Evolutionary conservation across 371 early-diverging fungal genomes (phyloP).

Genomic region (Massospora cicadina): DNA sequence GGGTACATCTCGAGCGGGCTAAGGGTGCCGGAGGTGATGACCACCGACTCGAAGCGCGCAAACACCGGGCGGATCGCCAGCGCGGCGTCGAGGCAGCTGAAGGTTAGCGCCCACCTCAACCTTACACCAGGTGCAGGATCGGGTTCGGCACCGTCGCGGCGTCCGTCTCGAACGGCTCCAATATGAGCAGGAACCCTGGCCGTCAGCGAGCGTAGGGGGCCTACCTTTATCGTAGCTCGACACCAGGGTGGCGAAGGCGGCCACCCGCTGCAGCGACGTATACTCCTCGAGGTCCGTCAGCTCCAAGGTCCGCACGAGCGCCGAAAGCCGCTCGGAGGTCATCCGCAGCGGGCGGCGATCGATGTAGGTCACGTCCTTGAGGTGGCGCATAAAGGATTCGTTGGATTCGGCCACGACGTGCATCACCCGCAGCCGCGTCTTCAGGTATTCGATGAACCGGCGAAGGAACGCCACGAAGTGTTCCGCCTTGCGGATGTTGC

Average conservation of each 20-base stretch:
- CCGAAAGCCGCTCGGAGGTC: conserved; percentile 75
- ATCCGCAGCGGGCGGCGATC: conserved; percentile 79
- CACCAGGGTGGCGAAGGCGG: conserved; percentile 89
- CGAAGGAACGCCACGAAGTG: conserved; percentile 96
- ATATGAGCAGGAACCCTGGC: conserved; percentile 78
- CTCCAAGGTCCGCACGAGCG: conserved; percentile 79
- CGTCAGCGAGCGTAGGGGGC: neutral
- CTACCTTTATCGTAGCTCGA: conserved; percentile 87
- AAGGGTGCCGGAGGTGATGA: conserved; percentile 98
- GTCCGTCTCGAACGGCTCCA: conserved; percentile 97
- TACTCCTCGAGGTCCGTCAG: conserved; percentile 79
- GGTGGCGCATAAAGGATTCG: conserved; percentile 74
- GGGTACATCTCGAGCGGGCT: conserved; percentile 99
- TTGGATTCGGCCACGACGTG: conserved; percentile 97
- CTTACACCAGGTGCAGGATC: conserved; percentile 68
- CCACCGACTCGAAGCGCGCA: conserved; percentile 87
- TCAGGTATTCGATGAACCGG: conserved; percentile 96
- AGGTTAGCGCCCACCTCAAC: neutral
- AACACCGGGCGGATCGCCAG: conserved; percentile 95
- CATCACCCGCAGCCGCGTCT: conserved; percentile 92
- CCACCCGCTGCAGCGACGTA: conserved; percentile 67
- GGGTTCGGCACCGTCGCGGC: conserved; percentile 88
- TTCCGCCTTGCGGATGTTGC: conserved; percentile 92
- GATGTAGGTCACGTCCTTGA: conserved; percentile 85
- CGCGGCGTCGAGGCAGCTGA: conserved; percentile 91